phyloP scores from a whole-genome alignment of 2,329 filamentous ascomycete species.

The Aureobasidium sp. region DNA sequence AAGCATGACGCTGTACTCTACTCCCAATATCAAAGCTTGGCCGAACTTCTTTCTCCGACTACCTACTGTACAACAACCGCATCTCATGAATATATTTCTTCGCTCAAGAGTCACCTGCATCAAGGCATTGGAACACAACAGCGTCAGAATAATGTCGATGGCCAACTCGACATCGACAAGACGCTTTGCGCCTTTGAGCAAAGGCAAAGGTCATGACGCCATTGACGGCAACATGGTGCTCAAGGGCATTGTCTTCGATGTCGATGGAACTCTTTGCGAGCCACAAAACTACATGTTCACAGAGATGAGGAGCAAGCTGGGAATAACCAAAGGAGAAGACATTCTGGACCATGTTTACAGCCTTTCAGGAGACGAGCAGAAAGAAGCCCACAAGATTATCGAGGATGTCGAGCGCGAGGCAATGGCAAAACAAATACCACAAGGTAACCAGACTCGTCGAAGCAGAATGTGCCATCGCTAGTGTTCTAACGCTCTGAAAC shows the following conservation, averaged over 20 bases:
- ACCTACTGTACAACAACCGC: not conserved
- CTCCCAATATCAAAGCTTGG: not conserved
- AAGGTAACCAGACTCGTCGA: slow-evolving; percentile 29
- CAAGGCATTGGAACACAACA: not conserved
- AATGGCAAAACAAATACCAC: slow-evolving; percentile 72
- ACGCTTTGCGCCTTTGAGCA: slow-evolving; percentile 44
- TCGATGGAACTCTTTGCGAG: slow-evolving; percentile 87
- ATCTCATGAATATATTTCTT: not conserved
- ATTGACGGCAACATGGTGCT: slow-evolving; percentile 33
- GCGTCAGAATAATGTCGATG: not conserved
- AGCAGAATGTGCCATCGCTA: too few species aligned
- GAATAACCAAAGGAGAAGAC: slow-evolving; percentile 64
- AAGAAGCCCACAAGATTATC: slow-evolving; percentile 61
- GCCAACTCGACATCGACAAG: slow-evolving; percentile 22
- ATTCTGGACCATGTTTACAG: slow-evolving; percentile 83
- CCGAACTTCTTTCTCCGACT: not conserved
- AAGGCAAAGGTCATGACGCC: slow-evolving; percentile 22
- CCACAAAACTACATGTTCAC: slow-evolving; percentile 95
- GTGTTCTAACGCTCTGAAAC: too few species aligned
- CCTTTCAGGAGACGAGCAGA: slow-evolving; percentile 52
- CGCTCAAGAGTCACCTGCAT: not conserved
- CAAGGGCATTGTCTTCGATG: slow-evolving; percentile 71
- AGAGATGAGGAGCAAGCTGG: slow-evolving; percentile 70
- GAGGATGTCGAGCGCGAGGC: slow-evolving; percentile 70
- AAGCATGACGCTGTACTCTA: not conserved